Base-by-base conservation (phyloP, 768 basidiomycete genomes). In the Tricholoma sp. region DNA sequence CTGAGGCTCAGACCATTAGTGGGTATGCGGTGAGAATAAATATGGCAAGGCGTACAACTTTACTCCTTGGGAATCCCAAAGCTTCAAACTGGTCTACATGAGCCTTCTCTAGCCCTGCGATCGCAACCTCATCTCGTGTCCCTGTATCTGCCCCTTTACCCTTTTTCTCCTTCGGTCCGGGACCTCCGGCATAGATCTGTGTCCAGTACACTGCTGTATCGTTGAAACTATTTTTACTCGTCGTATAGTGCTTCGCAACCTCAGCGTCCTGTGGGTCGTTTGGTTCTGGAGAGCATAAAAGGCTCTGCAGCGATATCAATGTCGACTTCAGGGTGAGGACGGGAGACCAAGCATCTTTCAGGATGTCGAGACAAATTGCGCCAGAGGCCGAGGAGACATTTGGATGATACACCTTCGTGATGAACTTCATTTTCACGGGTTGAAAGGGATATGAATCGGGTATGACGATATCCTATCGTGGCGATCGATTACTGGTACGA, bases 251-350 rank as follows among this genome's bases (percentile, higher is more conserved):
- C 70, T 97, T 98, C 11, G 95, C 95, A 10, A 98, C 95, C 73
- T 98, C 94, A 0, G 95, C 96, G 67, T 98, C 96, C 73, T 98
- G 95, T 0, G 95, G 96, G 67, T 98, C 96, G 61, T 89, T 91
- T 7, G 96, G 95, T 68, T 97, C 94, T 0, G 96, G 96, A 8
- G 88, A 89, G 71, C 94, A 96, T 16, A 98, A 79, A 21, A 98
- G 79, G 37, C 90, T 92, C 70, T 98, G 96, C 12, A 98, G 81
- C 2, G 93, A 95, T 69, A 98, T 95, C 65, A 98, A 76, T 1
- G 96, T 98, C 43, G 92, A 94, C 71, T 97, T 98, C 68, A 98
- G 86, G 1, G 95, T 97, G 57, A 97, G 82, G 31, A 98, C 94
- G 46, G 94, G 92, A 6, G 88, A 90, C 92, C 92, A 95, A n/a